Base-by-base conservation (phyloP, 164 flowering plant species). In the Aristolochia fimbriata region DNA sequence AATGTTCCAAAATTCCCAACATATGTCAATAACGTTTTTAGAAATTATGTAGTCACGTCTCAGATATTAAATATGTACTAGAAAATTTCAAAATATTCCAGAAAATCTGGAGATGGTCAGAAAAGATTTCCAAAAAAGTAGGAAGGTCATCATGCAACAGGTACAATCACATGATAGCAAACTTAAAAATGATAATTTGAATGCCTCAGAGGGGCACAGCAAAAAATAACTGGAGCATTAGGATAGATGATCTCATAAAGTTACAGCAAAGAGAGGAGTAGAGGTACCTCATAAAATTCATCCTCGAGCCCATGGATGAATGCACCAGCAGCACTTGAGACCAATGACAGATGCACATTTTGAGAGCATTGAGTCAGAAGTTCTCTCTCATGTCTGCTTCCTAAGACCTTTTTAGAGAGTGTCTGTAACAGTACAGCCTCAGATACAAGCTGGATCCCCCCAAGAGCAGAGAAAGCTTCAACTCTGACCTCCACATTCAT, bases 301-400 rank as follows among this genome's bases (percentile, higher is more conserved):
- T 93, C 99, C 78, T 90, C 99, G 54, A 93, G 77, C 37, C 97
- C 99, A 74, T 88, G 97, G 41, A 86, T 65, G 70, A 86, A 84
- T 68, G 81, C 82, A 62, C 91, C 96, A 73, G 96, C 95, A 71
- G 76, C 80, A 72, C 57, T 69, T 30, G 83, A 70, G 55, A 77
- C 72, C 19, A 70, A 72, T 54, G 67, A 49, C 56, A 74, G 66
- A 58, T 73, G 22, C 50, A 45, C 51, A 60, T 72, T 72, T 45
- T 61, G 53, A 57, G 61, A 37, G 65, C 60, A 61, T 23, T 55
- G 71, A 45, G 62, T 55, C 55, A 65, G 60, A 51, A 55, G 45
- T 59, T 59, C 72, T 57, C 76, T 80, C 24, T 68, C 82, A 64
- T 80, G 81, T 17, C 30, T 59, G 20, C 56, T 55, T n/a, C 62